Evolutionary conservation across 306 rosid genomes (phyloP).

Genomic region (Casuarina glauca): DNA sequence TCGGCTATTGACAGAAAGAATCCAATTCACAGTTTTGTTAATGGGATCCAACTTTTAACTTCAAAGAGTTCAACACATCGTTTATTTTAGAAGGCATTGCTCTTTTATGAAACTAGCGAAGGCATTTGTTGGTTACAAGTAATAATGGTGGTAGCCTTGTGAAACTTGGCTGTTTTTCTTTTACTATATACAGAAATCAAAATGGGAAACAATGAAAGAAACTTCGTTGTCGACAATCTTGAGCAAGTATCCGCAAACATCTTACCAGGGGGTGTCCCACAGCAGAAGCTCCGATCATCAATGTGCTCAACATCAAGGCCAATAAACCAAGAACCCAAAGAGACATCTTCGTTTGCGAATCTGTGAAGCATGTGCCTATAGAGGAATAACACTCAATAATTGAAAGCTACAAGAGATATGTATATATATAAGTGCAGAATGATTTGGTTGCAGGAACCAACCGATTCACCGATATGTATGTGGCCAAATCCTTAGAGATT

Average conservation of each 20-base stretch:
- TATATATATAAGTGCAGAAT: neutral
- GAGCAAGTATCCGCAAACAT: neutral
- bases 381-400: neutral
- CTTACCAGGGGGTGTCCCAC: constrained; percentile 59
- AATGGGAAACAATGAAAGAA: neutral
- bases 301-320: constrained; percentile 66
- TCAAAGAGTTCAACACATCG: neutral
- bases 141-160: neutral
- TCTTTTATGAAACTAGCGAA: no score
- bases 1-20: neutral
- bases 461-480: constrained; percentile 56
- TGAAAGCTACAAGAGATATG: neutral
- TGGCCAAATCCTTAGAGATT: constrained; percentile 58
- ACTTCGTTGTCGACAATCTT: neutral
- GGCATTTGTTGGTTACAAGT: neutral
- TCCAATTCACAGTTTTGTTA: no score
- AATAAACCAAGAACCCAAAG: constrained; percentile 67
- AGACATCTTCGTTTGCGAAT: constrained; percentile 67
- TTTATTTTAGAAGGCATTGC: neutral
- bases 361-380: constrained; percentile 53
- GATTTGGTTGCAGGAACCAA: constrained; percentile 11
- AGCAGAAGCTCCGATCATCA: constrained; percentile 58
- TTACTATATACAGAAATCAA: neutral
- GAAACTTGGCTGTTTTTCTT: neutral
- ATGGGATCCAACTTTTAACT: neutral